Percentiles rank a stretch among this genome's conserved stretches.
Evolutionary conservation across 2,329 filamentous ascomycete genomes (phyloP).

Genomic region (Xylariaceae sp.): DNA sequence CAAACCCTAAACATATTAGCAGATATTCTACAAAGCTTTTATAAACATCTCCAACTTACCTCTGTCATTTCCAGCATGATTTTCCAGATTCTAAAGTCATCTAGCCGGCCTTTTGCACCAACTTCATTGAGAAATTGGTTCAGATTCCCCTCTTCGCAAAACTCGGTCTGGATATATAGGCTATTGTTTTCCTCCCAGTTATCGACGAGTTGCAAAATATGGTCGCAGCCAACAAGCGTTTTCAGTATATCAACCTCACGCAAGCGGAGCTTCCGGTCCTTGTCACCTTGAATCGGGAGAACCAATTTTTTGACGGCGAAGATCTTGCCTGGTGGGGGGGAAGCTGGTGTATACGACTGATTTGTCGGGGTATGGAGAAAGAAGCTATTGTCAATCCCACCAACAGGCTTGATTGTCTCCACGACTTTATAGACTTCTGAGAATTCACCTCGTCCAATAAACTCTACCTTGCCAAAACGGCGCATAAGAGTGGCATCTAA

Average conservation of each 20-base stretch:
- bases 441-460: constrained; percentile 85
- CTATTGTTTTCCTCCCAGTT: constrained; percentile 83
- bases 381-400: constrained; percentile 40
- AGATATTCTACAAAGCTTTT: background rate
- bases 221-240: constrained; percentile 72
- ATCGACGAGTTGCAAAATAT: constrained; percentile 78
- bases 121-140: constrained; percentile 79
- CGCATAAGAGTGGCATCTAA: constrained; percentile 70
- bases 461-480: constrained; percentile 76
- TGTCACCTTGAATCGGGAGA: constrained; percentile 69
- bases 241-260: constrained; percentile 78
- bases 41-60: constrained; percentile 53
- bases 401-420: constrained; percentile 36
- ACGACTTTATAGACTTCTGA: constrained; percentile 85
- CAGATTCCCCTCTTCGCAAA: constrained; percentile 88
- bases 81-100: constrained; percentile 99
- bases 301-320: constrained; percentile 95
- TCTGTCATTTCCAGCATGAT: constrained; percentile 80
- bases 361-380: constrained; percentile 45
- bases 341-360: constrained; percentile 47
- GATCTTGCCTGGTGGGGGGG: constrained; percentile 54
- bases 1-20: constrained; percentile 58
- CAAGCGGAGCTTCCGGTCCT: constrained; percentile 77
- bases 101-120: constrained; percentile 78
- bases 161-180: constrained; percentile 97